phyloP scores from a whole-genome alignment of 2,329 filamentous ascomycete genomes.

The Lomentospora prolificans region DNA sequence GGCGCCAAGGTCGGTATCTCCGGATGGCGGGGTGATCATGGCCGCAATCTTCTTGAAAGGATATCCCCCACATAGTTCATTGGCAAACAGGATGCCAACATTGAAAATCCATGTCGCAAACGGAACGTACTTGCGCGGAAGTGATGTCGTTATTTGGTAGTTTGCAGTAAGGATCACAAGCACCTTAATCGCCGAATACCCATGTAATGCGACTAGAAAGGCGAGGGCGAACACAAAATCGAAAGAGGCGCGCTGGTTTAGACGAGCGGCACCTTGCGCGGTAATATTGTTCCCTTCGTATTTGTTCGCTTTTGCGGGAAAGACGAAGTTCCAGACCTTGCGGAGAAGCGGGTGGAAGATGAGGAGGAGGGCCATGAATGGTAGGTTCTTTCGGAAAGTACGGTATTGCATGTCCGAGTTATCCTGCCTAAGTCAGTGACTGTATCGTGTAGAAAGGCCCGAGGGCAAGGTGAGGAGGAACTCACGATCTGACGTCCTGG shows the following conservation, averaged over 20 bases:
- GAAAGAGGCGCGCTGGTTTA: conserved; percentile 66
- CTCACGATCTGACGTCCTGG: conserved; percentile 78
- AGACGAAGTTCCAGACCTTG: conserved; percentile 54
- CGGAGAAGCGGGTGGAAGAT: conserved; percentile 72
- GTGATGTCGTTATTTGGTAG: conserved; percentile 62
- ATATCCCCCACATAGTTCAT: conserved; percentile 77
- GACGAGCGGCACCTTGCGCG: conserved; percentile 42
- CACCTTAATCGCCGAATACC: conserved; percentile 76
- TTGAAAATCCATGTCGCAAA: conserved; percentile 84
- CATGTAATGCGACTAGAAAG: conserved; percentile 73
- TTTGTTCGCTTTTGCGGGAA: conserved; percentile 20
- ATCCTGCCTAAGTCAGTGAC: conserved; percentile 46
- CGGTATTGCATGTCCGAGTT: conserved; percentile 82
- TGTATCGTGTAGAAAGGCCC: background rate
- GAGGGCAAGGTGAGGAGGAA: conserved; percentile 13
- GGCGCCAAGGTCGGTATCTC: conserved; percentile 21
- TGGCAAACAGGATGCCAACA: conserved; percentile 74
- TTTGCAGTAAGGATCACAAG: conserved; percentile 72
- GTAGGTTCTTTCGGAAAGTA: conserved; percentile 77
- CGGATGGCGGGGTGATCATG: conserved; percentile 30
- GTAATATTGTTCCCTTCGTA: conserved; percentile 11
- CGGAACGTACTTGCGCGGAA: conserved; percentile 65
- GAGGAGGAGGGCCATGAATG: conserved; percentile 65
- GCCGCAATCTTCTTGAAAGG: conserved; percentile 53
- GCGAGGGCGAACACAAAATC: conserved; percentile 73